Evolutionary conservation across 2,329 filamentous ascomycete genomes (phyloP).

Genomic region (Fusarium decemcellulare): DNA sequence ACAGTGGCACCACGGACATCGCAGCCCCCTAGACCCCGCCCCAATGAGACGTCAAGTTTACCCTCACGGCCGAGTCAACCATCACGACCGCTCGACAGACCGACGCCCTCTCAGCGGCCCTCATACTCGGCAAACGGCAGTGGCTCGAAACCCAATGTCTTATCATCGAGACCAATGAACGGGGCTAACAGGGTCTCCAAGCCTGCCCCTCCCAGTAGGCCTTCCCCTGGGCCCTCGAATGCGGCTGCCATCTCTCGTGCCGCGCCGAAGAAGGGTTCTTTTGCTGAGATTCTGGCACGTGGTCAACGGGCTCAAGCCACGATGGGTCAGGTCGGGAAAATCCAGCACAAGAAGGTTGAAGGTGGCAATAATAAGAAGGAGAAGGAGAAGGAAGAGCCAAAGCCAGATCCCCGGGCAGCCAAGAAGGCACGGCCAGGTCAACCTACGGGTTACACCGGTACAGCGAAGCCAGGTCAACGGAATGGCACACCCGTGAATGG

Average conservation of each 20-base stretch:
- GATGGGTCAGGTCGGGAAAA: conserved; percentile 76
- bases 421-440: conserved; percentile 42
- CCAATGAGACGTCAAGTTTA: conserved; percentile 28
- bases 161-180: conserved; percentile 47
- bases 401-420: conserved; percentile 36
- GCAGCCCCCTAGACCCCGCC: conserved; percentile 35
- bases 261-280: conserved; percentile 80
- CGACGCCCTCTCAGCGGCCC: conserved; percentile 42
- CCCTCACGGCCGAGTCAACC: conserved; percentile 36
- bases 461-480: conserved; percentile 48
- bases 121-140: conserved; percentile 29
- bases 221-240: conserved; percentile 49
- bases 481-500: conserved; percentile 44
- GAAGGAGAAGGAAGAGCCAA: conserved; percentile 59
- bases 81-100: conserved; percentile 46
- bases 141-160: conserved; percentile 33
- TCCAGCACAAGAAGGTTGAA: conserved; percentile 82
- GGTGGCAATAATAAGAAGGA: conserved; percentile 66
- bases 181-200: conserved; percentile 44
- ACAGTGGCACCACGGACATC: conserved; percentile 39
- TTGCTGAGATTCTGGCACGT: conserved; percentile 80
- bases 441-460: conserved; percentile 50
- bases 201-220: conserved; percentile 39
- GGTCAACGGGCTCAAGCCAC: conserved; percentile 75
- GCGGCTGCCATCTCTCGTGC: conserved; percentile 58